phyloP scores from a whole-genome alignment of 1,139 yeast genomes.

The Nakaseomyces sp. region DNA sequence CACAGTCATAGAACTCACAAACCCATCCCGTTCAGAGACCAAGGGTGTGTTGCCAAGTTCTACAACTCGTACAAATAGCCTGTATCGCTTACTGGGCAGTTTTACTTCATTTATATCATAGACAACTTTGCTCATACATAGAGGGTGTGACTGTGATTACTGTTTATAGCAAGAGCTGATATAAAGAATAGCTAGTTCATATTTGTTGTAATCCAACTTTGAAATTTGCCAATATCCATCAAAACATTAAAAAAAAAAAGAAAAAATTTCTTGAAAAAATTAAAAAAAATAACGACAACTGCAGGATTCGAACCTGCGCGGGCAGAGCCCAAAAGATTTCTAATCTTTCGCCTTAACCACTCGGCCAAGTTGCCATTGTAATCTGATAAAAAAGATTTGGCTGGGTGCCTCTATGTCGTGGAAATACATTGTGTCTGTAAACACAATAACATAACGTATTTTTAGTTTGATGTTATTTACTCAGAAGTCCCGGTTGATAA shows the following conservation, averaged over 20 bases:
- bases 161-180: not conserved
- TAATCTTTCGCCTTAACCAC: conserved; percentile 49
- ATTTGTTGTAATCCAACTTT: not conserved
- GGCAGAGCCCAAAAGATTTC: conserved; percentile 43
- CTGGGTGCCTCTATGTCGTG: too few species aligned
- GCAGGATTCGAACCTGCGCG: conserved; percentile 36
- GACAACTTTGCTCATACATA: not conserved
- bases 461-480: too few species aligned
- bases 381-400: not conserved
- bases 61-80: conserved; percentile 1
- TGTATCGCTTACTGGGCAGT: not conserved
- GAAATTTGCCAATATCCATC: not conserved
- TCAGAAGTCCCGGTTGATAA: too few species aligned
- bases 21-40: conserved; percentile 1
- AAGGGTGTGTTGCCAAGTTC: conserved; percentile 1
- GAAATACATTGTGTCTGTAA: too few species aligned
- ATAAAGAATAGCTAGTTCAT: too few species aligned
- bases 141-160: not conserved
- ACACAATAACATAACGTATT: too few species aligned
- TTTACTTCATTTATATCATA: not conserved
- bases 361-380: conserved; percentile 41
- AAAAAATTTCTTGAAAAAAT: not conserved
- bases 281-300: conserved; percentile 27
- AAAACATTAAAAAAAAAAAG: not conserved
- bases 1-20: not conserved